phyloP scores from a whole-genome alignment of 345 rosid genomes.

The Rhodamnia rubescens region DNA sequence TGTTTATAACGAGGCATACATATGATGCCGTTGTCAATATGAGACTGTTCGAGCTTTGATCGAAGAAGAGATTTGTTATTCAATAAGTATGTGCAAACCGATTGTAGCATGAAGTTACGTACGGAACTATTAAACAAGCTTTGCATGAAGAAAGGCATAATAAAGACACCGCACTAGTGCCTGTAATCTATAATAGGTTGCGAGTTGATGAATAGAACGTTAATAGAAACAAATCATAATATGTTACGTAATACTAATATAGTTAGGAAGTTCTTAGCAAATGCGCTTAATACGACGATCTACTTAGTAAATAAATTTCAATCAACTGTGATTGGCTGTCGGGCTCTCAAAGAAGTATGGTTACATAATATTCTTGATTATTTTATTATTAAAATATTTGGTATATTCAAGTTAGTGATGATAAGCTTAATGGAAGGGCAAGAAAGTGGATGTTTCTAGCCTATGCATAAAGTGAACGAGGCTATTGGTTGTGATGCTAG shows the following conservation, averaged over 20 bases:
- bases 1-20: neutral
- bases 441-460: neutral
- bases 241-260: neutral
- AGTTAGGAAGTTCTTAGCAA: neutral
- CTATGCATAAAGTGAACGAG: neutral
- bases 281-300: neutral
- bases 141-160: neutral
- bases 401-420: neutral
- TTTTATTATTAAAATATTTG: neutral
- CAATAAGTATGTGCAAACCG: neutral
- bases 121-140: neutral
- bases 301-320: neutral
- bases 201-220: neutral
- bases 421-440: neutral
- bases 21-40: neutral
- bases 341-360: neutral
- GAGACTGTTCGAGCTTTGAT: neutral
- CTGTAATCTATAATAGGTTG: neutral
- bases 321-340: neutral
- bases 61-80: neutral
- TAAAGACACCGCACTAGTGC: neutral
- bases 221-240: neutral
- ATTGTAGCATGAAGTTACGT: neutral
- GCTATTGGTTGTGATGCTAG: neutral
- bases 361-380: neutral